These are phyloP conservation scores for Helminthosporium solani DNA, from an alignment of 2,329 filamentous ascomycete species.

Conservation along the genomic window DNA sequence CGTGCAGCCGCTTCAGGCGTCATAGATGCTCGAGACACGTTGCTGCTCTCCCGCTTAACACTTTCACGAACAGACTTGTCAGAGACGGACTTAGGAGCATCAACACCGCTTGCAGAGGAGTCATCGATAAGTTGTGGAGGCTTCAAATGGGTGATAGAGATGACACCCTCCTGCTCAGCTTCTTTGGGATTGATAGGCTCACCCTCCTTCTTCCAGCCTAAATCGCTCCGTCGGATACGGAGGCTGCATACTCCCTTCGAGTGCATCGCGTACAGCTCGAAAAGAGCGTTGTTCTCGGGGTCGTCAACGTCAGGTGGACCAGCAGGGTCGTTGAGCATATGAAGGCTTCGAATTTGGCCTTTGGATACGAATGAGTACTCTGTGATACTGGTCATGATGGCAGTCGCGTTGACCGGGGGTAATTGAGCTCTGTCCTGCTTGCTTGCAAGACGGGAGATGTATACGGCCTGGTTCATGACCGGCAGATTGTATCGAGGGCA, in stretches of 20 bases:
- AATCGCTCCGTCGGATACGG: conserved; percentile 79
- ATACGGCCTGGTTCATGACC: conserved; percentile 81
- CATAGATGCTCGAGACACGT: conserved; percentile 34
- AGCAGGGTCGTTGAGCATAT: conserved; percentile 75
- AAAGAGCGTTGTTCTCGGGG: conserved; percentile 70
- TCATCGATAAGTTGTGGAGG: conserved; percentile 31
- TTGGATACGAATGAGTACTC: conserved; percentile 91
- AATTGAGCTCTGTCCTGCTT: conserved; percentile 45
- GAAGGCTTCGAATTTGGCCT: conserved; percentile 83
- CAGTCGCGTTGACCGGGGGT: conserved; percentile 87
- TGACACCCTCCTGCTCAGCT: conserved; percentile 70
- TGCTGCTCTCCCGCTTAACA: conserved; percentile 39
- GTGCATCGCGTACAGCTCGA: conserved; percentile 97
- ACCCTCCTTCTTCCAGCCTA: conserved; percentile 89
- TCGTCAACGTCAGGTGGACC: conserved; percentile 57
- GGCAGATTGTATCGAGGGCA: conserved; percentile 86
- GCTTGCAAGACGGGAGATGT: conserved; percentile 73
- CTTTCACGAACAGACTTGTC: conserved; percentile 40
- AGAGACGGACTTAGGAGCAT: conserved; percentile 35
- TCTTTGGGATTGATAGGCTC: conserved; percentile 80
- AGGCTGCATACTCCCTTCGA: conserved; percentile 94
- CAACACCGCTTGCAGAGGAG: conserved; percentile 38
- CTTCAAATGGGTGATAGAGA: conserved; percentile 70
- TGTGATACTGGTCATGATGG: conserved; percentile 93
- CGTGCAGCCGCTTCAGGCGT: conserved; percentile 43